phyloP scores from a whole-genome alignment of 2,329 filamentous ascomycete genomes.

The Aspergillus spinulosporus region DNA sequence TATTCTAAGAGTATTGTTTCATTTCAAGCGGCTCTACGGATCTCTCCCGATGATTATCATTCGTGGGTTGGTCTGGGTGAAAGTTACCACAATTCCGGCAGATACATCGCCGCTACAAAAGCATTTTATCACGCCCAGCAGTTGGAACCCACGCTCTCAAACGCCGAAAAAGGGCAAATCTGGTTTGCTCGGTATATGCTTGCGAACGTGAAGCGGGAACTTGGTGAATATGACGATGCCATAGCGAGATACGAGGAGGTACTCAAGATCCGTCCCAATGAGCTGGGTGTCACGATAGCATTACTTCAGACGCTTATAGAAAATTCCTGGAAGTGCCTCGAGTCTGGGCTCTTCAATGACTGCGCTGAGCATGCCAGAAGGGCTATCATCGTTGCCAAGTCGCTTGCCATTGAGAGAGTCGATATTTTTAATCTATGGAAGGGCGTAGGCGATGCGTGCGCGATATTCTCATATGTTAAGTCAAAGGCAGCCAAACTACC shows the following conservation, averaged over 20 bases:
- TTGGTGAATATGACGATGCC: conserved; percentile 85
- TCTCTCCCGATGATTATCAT: conserved; percentile 84
- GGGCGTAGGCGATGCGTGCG: conserved; percentile 81
- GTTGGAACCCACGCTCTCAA: conserved; percentile 63
- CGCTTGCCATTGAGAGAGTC: conserved; percentile 60
- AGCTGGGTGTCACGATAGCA: conserved; percentile 85
- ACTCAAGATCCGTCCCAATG: conserved; percentile 64
- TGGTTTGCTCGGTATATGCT: conserved; percentile 99
- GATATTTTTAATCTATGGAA: conserved; percentile 96
- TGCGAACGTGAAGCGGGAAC: conserved; percentile 87
- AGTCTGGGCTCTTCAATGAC: conserved; percentile 84
- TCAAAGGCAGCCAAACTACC: conserved; percentile 66
- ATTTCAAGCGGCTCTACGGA: conserved; percentile 84
- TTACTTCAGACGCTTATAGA: conserved; percentile 86
- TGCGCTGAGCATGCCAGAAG: conserved; percentile 69
- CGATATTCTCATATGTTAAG: conserved; percentile 78
- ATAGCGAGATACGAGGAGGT: conserved; percentile 75
- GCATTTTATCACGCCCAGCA: conserved; percentile 83
- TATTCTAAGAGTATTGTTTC: conserved; percentile 86
- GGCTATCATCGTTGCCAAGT: conserved; percentile 66
- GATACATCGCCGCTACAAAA: conserved; percentile 90
- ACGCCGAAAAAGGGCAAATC: conserved; percentile 63
- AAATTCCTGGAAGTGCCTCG: conserved; percentile 71
- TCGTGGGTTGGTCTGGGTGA: conserved; percentile 97
- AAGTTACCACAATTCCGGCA: conserved; percentile 90